A percentile compares a stretch with the other conserved stretches of the same genome.
Conservation (phyloP, 306 rosid species). For the Clitoria ternatea region DNA sequence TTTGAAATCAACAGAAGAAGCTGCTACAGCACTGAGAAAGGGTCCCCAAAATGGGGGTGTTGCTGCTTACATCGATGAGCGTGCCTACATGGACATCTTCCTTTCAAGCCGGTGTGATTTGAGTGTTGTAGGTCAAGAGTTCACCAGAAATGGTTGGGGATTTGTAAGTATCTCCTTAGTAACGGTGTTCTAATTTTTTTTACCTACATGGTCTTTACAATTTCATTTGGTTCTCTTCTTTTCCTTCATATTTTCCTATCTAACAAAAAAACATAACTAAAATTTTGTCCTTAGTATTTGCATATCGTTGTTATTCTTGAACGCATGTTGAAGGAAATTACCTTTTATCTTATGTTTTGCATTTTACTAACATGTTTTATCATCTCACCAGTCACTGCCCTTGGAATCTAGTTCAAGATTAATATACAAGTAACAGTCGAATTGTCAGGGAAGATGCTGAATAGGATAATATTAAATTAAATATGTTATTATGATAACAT, state of each 20-base stretch:
- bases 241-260: neutral
- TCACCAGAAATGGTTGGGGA: conserved; percentile 97
- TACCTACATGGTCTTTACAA: conserved; percentile 1
- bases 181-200: neutral
- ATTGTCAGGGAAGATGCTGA: too few species aligned
- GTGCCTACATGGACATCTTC: conserved; percentile 76
- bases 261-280: neutral
- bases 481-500: too few species aligned
- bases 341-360: neutral
- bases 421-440: too few species aligned
- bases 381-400: too few species aligned
- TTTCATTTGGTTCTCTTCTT: neutral
- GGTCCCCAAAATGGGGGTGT: conserved; percentile 83
- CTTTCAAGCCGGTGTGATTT: conserved; percentile 77
- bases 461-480: too few species aligned
- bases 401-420: neutral
- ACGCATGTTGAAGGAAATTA: neutral
- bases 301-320: neutral
- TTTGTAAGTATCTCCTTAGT: conserved; percentile 61
- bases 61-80: conserved; percentile 77
- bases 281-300: neutral
- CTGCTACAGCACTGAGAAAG: conserved; percentile 51
- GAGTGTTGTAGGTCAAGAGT: conserved; percentile 77
- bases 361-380: neutral
- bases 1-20: conserved; percentile 50